Base-by-base conservation (phyloP, 129 eudicot species). In the Tagetes patula region DNA sequence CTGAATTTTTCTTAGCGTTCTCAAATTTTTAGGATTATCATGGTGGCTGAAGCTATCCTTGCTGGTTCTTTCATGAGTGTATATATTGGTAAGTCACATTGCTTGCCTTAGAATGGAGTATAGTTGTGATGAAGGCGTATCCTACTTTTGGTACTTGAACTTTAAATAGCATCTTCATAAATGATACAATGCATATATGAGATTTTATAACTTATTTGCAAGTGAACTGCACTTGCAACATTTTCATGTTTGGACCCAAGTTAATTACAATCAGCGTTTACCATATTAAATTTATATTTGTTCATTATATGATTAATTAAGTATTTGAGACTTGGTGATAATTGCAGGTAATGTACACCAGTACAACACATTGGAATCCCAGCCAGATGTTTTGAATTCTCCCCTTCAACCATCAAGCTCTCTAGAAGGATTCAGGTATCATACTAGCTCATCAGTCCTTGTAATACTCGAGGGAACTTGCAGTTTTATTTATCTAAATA, bases 341-440 rank as follows among this genome's bases (percentile, higher is more conserved):
- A 64, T 64, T 73, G 67, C 86, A 95, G 99, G 97, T 69, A 88
- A 88, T 83, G 86, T 95, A 6, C 89, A 91, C 85, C 96, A 86
- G 83, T 88, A 95, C 80, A 95, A 95, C 78, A 85, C 95, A 4
- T 82, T 90, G 89, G 87, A 95, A 71, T 91, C 99, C 52, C 91
- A 91, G 73, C 99, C 99, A 36, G 99, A 95, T 84, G 99, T 95
- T 46, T 81, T 91, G 70, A 91, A 88, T 82, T 90, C 99, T 80
- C 99, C 99, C 68, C 88, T 95, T 77, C 97, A 88, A 74, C 86
- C 90, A 79, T 87, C 97, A 71, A 91, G 91, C 82, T 84, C 99
- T 77, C 75, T 90, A 75, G 96, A 94, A 80, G 97, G 91, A 31
- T 76, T 88, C 68, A 95, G 97, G 99, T 91, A 48, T 55, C 40